Base-by-base conservation (phyloP, 2,329 filamentous ascomycete species). In the Zymoseptoria ardabiliae region DNA sequence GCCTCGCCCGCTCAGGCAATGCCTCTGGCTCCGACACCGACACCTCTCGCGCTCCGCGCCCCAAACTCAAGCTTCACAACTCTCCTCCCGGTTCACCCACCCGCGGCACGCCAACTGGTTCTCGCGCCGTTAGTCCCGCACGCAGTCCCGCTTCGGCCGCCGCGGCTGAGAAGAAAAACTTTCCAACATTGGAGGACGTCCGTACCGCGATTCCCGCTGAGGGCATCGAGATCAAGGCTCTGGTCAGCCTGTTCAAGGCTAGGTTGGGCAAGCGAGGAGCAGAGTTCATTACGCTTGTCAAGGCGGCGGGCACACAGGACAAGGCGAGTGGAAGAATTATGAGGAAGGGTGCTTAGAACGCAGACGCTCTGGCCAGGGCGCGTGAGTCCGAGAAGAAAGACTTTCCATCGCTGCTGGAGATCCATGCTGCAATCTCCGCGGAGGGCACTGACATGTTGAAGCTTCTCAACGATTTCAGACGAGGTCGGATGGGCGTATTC, bases 11-110 rank as follows among this genome's bases (percentile, higher is more conserved):
- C 19, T 54, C 58, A 13, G 54, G 28, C 56, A 52, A 45, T 54
- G 58, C 61, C 66, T 86, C 85, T 53, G 83, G 83, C 57, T 90
- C 87, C 65, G 89, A 91, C 64, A 88, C 85, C 21, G 88, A 91
- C 70, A 86, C 80, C 48, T 90, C 87, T 1, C 86, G 81, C 45
- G 85, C 77, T 58, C 76, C 75, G 56, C 84, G 81, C 72, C 82
- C 82, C 72, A 82, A 79, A 66, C 71, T 84, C 66, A 84, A 82
- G 71, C 73, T 85, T 55, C 76, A 78, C 59, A 74, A 78, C 56
- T 75, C 79, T 84, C 68, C 77, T 73, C 63, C 63, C 49, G 69
- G 68, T 54, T 71, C 59, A 74, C 82, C 58, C 64, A 73, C 51
- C 68, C 74, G 65, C 21, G 68, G 64, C 20, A 70, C 70, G 9